phyloP scores from a whole-genome alignment of 305 asterid genomes.

The Fraxinus platypoda region DNA sequence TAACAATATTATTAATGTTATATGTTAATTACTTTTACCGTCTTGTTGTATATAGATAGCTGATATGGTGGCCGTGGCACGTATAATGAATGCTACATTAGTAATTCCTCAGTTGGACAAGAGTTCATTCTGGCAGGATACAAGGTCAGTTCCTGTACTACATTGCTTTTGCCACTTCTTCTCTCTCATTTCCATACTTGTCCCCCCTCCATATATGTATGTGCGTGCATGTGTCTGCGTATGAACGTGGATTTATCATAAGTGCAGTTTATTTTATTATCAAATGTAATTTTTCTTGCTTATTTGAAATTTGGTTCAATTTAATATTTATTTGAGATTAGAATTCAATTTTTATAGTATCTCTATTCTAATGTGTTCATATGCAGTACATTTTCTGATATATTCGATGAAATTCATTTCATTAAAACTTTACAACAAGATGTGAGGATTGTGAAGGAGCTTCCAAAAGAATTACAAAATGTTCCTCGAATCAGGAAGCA shows the following conservation, averaged over 20 bases:
- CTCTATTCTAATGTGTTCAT: slow-evolving; percentile 26
- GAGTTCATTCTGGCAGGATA: slow-evolving; percentile 94
- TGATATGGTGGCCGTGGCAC: slow-evolving; percentile 98
- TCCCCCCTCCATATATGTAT: neutral
- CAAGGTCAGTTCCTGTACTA: slow-evolving; percentile 54
- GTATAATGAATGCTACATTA: slow-evolving; percentile 84
- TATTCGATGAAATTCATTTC: slow-evolving; percentile 85
- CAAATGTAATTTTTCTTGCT: neutral
- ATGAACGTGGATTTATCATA: neutral
- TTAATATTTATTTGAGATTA: slow-evolving; percentile 5
- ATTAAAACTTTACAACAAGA: slow-evolving; percentile 59
- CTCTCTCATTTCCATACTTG: neutral
- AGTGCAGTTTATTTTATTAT: slow-evolving; percentile 5
- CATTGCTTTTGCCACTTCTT: neutral
- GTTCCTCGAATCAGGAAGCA: slow-evolving; percentile 90
- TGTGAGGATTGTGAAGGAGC: slow-evolving; percentile 72
- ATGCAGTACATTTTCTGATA: slow-evolving; percentile 84
- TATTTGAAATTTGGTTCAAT: slow-evolving; percentile 6
- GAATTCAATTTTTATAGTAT: slow-evolving; percentile 14
- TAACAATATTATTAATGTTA: neutral
- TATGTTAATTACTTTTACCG: neutral
- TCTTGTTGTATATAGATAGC: slow-evolving; percentile 64
- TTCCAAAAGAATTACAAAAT: slow-evolving; percentile 80
- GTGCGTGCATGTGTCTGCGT: neutral
- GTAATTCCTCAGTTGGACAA: slow-evolving; percentile 92